Conservation (phyloP, 1,284 basidiomycete species). For the Coriolopsis trogii region DNA sequence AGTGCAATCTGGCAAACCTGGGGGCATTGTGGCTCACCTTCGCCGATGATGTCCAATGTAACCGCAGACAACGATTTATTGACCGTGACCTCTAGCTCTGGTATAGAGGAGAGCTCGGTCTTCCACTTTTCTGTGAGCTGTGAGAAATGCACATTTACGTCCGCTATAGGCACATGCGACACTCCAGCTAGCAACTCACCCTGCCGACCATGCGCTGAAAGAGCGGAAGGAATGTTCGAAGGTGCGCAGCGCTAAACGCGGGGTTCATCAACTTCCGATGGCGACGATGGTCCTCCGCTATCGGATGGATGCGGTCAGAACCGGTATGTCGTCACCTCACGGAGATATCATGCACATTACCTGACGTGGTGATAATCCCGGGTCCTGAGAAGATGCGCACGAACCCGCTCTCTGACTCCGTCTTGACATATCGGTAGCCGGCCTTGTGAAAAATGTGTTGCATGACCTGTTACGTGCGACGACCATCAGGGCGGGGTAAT, state of each 20-base stretch:
- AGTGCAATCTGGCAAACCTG: not conserved
- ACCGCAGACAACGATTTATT: conserved; percentile 31
- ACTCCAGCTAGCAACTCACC: conserved; percentile 4
- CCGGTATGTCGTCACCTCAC: not conserved
- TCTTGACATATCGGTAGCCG: conserved; percentile 28
- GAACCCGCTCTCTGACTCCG: conserved; percentile 6
- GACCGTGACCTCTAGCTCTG: conserved; percentile 8
- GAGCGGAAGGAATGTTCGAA: conserved; percentile 26
- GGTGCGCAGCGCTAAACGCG: conserved; percentile 26
- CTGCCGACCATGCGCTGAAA: conserved; percentile 22
- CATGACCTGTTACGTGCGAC: conserved; percentile 17
- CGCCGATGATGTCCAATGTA: conserved; percentile 37
- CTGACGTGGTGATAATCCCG: conserved; percentile 21
- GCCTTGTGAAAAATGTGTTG: conserved; percentile 32
- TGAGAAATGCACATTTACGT: not conserved
- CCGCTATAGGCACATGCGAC: not conserved
- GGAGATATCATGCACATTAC: conserved; percentile 1
- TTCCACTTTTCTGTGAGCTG: conserved; percentile 25
- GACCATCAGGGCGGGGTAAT: not conserved
- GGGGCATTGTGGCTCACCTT: conserved; percentile 21
- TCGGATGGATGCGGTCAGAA: too few species aligned
- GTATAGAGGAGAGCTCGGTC: conserved; percentile 4
- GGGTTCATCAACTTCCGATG: conserved; percentile 36
- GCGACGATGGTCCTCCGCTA: conserved; percentile 28
- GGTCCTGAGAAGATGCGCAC: conserved; percentile 19